A percentile compares a stretch with the other conserved stretches of the same genome.
phyloP scores from a whole-genome alignment of 2,329 filamentous ascomycete genomes.

The Westerdykella ornata region DNA sequence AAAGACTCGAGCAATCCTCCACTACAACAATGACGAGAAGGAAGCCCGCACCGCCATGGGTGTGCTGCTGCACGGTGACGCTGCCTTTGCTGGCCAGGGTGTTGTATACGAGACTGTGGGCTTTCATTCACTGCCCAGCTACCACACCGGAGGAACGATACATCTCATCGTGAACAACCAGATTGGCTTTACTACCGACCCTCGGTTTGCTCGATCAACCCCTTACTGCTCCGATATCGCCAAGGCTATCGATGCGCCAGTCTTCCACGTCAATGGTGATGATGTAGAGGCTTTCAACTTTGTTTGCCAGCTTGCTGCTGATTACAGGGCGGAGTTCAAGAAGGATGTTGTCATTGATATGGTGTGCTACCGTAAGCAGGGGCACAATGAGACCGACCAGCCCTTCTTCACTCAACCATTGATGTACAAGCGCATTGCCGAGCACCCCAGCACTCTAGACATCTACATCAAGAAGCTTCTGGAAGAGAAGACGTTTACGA shows the following conservation, averaged over 20 bases:
- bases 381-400: slow-evolving; percentile 99
- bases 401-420: slow-evolving; percentile 98
- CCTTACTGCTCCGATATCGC: slow-evolving; percentile 99
- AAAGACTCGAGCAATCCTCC: slow-evolving; percentile 95
- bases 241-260: slow-evolving; percentile 95
- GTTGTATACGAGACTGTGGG: slow-evolving; percentile 98
- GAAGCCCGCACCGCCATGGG: slow-evolving; percentile 87
- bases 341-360: slow-evolving; percentile 97
- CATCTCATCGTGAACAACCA: slow-evolving; percentile 99
- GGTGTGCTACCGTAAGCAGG: slow-evolving; percentile 97
- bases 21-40: slow-evolving; percentile 97
- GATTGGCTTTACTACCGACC: slow-evolving; percentile 98
- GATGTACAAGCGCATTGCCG: slow-evolving; percentile 97
- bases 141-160: slow-evolving; percentile 94
- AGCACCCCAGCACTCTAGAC: slow-evolving; percentile 77
- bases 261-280: slow-evolving; percentile 98
- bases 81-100: slow-evolving; percentile 92
- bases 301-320: slow-evolving; percentile 90
- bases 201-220: slow-evolving; percentile 92
- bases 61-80: slow-evolving; percentile 92
- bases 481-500: slow-evolving; percentile 88
- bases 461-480: slow-evolving; percentile 89
- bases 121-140: slow-evolving; percentile 90
- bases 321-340: slow-evolving; percentile 98
- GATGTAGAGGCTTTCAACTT: slow-evolving; percentile 98